Percentiles rank a stretch among this genome's conserved stretches.
Conservation (phyloP, 768 basidiomycete genomes). For the Leucogyrophana mollusca region DNA sequence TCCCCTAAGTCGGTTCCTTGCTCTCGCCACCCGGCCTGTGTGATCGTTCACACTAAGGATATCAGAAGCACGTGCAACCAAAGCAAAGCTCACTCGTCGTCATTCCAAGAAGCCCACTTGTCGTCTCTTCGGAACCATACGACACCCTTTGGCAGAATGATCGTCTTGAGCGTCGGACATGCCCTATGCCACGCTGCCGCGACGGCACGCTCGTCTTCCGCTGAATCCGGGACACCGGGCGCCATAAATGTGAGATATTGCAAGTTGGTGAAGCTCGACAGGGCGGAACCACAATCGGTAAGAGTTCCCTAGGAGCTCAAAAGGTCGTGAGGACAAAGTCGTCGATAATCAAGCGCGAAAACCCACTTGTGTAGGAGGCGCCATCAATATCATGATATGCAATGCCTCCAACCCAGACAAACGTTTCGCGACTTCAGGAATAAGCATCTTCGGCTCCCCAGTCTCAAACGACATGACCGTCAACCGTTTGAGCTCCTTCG, state of each 20-base stretch:
- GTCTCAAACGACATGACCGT: slow-evolving; percentile 62
- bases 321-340: no score
- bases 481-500: slow-evolving; percentile 42
- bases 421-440: slow-evolving; percentile 46
- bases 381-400: slow-evolving; percentile 56
- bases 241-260: slow-evolving; percentile 63
- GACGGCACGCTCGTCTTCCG: slow-evolving; percentile 46
- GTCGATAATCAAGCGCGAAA: not conserved
- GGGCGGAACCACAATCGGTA: slow-evolving; percentile 35
- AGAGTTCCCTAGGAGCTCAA: slow-evolving; percentile 36
- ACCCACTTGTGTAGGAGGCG: slow-evolving; percentile 47
- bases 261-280: slow-evolving; percentile 43
- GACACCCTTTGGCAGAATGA: slow-evolving; percentile 61
- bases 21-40: no score
- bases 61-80: slow-evolving; percentile 12
- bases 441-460: slow-evolving; percentile 39
- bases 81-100: slow-evolving; percentile 17
- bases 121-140: slow-evolving; percentile 50
- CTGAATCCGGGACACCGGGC: slow-evolving; percentile 21
- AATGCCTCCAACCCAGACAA: slow-evolving; percentile 55
- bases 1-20: no score
- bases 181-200: slow-evolving; percentile 54
- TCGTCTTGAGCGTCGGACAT: slow-evolving; percentile 61
- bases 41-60: no score
- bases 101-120: slow-evolving; percentile 21